phyloP scores from a whole-genome alignment of 108 stramenopile species.

The Cyclotella atomus region DNA sequence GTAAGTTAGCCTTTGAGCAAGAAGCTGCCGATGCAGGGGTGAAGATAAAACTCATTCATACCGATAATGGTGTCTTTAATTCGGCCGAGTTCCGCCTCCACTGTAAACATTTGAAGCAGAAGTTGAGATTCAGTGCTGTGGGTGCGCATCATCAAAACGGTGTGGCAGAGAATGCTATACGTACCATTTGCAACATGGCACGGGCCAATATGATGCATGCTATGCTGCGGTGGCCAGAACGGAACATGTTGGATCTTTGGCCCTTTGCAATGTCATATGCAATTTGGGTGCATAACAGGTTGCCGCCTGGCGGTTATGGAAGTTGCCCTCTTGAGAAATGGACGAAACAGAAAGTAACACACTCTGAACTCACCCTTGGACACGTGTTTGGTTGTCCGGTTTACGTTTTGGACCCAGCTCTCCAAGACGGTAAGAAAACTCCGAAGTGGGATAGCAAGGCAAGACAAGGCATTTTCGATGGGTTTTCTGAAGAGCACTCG shows the following conservation, averaged over 20 bases:
- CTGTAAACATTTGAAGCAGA: not conserved
- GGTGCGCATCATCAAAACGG: not conserved
- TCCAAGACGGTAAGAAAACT: constrained; percentile 47
- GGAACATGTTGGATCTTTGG: constrained; percentile 25
- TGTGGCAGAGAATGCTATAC: not conserved
- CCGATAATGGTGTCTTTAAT: not conserved
- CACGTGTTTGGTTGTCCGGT: constrained; percentile 45
- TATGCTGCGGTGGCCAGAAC: not conserved
- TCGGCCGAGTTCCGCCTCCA: not conserved
- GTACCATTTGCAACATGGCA: not conserved
- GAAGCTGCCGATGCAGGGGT: not conserved
- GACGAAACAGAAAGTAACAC: not conserved
- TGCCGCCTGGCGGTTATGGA: constrained; percentile 29
- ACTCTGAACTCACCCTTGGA: not conserved
- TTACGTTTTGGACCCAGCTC: constrained; percentile 43
- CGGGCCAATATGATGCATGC: constrained; percentile 7
- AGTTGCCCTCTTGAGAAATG: constrained; percentile 34
- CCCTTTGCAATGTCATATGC: constrained; percentile 49
- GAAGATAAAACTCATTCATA: not conserved
- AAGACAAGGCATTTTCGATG: not conserved
- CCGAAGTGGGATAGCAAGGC: constrained; percentile 46
- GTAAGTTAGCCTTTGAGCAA: not conserved
- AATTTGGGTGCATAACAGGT: constrained; percentile 41
- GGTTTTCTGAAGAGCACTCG: constrained; percentile 21
- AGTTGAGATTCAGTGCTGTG: not conserved